phyloP scores from a whole-genome alignment of 2,329 filamentous ascomycete species.

The Xylariales sp. region DNA sequence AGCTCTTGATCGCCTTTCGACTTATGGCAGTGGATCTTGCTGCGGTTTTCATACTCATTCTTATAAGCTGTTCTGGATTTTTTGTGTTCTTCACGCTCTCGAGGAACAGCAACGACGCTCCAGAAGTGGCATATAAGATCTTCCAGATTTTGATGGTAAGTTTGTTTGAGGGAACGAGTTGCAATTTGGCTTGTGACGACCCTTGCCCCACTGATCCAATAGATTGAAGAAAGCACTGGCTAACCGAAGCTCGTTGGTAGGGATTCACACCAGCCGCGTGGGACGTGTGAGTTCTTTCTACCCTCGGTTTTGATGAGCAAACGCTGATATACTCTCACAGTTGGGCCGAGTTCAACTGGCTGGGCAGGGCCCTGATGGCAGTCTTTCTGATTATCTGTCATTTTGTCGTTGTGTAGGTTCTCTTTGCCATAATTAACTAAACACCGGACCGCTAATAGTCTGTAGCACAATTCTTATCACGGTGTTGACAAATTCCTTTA shows the following conservation, averaged over 20 bases:
- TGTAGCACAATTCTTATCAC: conserved; percentile 81
- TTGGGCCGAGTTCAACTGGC: conserved; percentile 69
- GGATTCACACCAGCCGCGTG: conserved; percentile 94
- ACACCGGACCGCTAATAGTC: no score
- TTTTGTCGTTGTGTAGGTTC: conserved; percentile 71
- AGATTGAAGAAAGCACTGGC: no score
- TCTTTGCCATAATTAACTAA: no score
- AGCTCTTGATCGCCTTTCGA: conserved; percentile 87
- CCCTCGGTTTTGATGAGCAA: not conserved
- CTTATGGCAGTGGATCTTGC: conserved; percentile 89
- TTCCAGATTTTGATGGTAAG: conserved; percentile 80
- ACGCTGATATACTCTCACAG: conserved; percentile 26
- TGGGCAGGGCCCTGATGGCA: conserved; percentile 72
- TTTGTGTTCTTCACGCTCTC: conserved; percentile 92
- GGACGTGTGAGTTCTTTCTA: conserved; percentile 60
- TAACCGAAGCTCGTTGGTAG: no score
- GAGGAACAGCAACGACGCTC: conserved; percentile 63
- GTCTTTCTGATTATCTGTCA: conserved; percentile 92
- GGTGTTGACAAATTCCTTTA: conserved; percentile 94
- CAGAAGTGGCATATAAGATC: conserved; percentile 79
- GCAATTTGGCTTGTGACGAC: no score
- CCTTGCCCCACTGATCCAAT: no score
- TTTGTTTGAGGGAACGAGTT: not conserved
- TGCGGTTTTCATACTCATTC: conserved; percentile 76
- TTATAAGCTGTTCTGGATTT: conserved; percentile 89